Evolutionary conservation across 768 basidiomycete genomes (phyloP).

Genomic region (Hysterangium stoloniferum): DNA sequence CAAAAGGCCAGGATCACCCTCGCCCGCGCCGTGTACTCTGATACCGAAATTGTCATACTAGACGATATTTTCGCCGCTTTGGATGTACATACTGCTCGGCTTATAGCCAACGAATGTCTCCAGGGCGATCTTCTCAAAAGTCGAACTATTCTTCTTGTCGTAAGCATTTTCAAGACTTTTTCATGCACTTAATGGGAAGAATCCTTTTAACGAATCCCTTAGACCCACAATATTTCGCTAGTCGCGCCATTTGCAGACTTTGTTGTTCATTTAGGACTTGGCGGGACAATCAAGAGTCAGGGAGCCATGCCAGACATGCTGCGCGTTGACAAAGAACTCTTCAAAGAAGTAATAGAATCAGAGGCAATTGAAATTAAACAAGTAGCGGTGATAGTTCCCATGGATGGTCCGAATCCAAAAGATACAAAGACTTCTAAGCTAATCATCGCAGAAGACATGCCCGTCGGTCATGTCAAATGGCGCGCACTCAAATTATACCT

Average conservation of each 20-base stretch:
- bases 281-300: conserved; percentile 16
- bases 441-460: conserved; percentile 1
- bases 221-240: conserved; percentile 20
- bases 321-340: conserved; percentile 10
- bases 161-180: conserved; percentile 18
- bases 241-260: conserved; percentile 16
- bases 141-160: conserved; percentile 47
- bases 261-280: conserved; percentile 15
- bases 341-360: conserved; percentile 13
- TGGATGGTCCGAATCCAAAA: background rate
- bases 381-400: conserved; percentile 11
- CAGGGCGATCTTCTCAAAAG: conserved; percentile 38
- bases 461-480: conserved; percentile 4
- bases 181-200: background rate
- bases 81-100: conserved; percentile 43
- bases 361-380: conserved; percentile 15
- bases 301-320: conserved; percentile 16
- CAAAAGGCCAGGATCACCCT: too few relatives aligned
- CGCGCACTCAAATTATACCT: conserved; percentile 11
- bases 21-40: too few relatives aligned
- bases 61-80: conserved; percentile 39
- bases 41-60: conserved; percentile 32
- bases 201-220: background rate
- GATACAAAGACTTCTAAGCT: background rate
- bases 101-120: conserved; percentile 44